These are phyloP conservation scores for Yamadazyma buinensis DNA, from an alignment of 1,139 yeast genomes.

Conservation along the genomic window DNA sequence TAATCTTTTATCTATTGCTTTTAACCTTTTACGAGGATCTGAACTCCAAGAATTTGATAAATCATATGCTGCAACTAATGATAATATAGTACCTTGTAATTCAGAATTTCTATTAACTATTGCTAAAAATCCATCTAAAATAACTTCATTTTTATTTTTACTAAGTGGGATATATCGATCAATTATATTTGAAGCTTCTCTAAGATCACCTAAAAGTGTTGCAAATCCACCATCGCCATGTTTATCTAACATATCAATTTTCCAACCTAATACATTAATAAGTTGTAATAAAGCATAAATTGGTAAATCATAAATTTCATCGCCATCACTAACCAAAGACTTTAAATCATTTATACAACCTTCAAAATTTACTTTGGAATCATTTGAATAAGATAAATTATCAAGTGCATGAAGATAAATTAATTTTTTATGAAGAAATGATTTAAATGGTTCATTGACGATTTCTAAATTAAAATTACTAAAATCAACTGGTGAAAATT, in stretches of 20 bases:
- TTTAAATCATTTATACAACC: background rate
- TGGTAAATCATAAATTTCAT: background rate
- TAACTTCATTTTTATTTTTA: background rate
- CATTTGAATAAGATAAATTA: background rate
- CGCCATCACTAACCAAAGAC: background rate
- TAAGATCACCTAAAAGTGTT: background rate
- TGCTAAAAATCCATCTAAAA: background rate
- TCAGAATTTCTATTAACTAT: conserved; percentile 1
- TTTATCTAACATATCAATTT: conserved; percentile 1
- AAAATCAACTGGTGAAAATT: background rate
- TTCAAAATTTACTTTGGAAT: background rate
- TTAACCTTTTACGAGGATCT: background rate
- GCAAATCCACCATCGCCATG: background rate
- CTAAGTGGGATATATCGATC: background rate
- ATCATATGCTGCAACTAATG: conserved; percentile 1
- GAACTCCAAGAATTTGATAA: conserved; percentile 1
- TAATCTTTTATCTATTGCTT: background rate
- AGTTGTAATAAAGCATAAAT: conserved; percentile 2
- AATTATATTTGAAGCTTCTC: background rate
- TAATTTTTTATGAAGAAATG: background rate
- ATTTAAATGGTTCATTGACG: background rate
- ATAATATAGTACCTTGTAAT: conserved; percentile 1
- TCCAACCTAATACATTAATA: conserved; percentile 5
- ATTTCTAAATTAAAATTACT: background rate
- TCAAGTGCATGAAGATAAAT: background rate